Base-by-base conservation (phyloP, 139 green algal species). In the Picochlorum costavermella region DNA sequence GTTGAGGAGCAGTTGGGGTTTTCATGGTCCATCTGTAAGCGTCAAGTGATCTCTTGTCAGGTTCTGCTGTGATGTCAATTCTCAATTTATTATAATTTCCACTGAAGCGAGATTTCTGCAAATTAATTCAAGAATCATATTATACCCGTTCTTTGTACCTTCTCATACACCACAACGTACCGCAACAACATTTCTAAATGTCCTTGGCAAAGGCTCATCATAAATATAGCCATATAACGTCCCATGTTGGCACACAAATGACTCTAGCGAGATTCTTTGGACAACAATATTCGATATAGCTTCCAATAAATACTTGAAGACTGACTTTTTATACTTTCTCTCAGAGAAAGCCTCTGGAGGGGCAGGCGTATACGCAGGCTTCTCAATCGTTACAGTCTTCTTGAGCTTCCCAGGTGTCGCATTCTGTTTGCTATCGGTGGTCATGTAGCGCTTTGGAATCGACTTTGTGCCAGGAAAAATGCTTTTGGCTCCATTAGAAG, bases 11-110 rank as follows among this genome's bases (percentile, higher is more conserved):
- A 13, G 43, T 25, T 1, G 80, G 67, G 25, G 55, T 74, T 30
- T 79, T 59, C 74, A 85, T 83, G 17, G 88, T 95, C 75, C 77
- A 88, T 75, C 82, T 90, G 56, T 64, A n/a, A 13, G 73, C 73
- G 23, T 62, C 56, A 3, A 74, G 61, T 53, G 80, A 62, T 14
- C 88, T 73, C 48, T 82, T 62, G 36, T 82, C 65, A 2, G 82
- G 69, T 0, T 68, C 55, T 17, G 64, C 86, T 45, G 79, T 69
- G 4, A 89, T 25, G 17, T 85, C 64, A 2, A 95, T 46, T 3
- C 77, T 63, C 11, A 96, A 40, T 6, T 44, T 64, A 50, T 81
- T 62, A 66, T 93, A 92, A 28, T 59, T 60, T 1, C 49, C 30
- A 13, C 78, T 75, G 40, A 96, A 65, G 3, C 31, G 26, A 48